Base-by-base conservation (phyloP, 441 rosid species). In the Erodium chrysanthum region DNA sequence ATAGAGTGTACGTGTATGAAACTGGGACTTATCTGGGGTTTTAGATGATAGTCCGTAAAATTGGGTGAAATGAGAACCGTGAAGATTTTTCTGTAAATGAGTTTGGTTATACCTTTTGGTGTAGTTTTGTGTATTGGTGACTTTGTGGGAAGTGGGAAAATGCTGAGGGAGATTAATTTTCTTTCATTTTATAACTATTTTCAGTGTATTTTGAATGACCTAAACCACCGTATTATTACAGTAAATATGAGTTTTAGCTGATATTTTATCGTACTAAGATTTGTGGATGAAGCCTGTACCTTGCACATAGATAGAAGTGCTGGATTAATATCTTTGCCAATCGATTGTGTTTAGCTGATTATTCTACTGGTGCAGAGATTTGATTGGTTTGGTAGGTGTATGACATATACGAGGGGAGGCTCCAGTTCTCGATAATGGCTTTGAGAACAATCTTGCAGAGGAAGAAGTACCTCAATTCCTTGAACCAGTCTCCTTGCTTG, bases 371-470 rank as follows among this genome's bases (percentile, higher is more conserved):
- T 40, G n/a, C 48, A 40, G 14, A 40, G 48, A 40, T n/a, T 40
- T 40, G 48, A 12, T 40, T 40, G 58, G 58, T 72, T 71, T 48
- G 68, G 74, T 78, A 54, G 70, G 69, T 71, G 78, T 66, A 68
- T 44, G 64, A 71, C 77, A 71, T 71, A 75, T 70, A 59, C 67
- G 27, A 60, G 58, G 66, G 76, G 74, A 73, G 74, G 64, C 60
- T 60, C 71, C 70, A 42, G 52, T 40, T 67, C 33, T 52, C 54
- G 69, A 66, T 58, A 69, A 91, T 89, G 97, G 87, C 91, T 72
- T 85, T 91, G 5, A 80, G 82, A 71, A 85, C 85, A 69, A 78
- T 91, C 67, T 76, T 89, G 69, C 73, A 77, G 62, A 84, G 84
- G 81, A 84, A 80, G 78, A 84, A 74, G 72, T 65, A 66, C 54